Percentiles rank a stretch among this genome's conserved stretches.
These are phyloP conservation scores for Tilletia setariae DNA, from an alignment of 1,284 basidiomycete species.

Conservation along the genomic window DNA sequence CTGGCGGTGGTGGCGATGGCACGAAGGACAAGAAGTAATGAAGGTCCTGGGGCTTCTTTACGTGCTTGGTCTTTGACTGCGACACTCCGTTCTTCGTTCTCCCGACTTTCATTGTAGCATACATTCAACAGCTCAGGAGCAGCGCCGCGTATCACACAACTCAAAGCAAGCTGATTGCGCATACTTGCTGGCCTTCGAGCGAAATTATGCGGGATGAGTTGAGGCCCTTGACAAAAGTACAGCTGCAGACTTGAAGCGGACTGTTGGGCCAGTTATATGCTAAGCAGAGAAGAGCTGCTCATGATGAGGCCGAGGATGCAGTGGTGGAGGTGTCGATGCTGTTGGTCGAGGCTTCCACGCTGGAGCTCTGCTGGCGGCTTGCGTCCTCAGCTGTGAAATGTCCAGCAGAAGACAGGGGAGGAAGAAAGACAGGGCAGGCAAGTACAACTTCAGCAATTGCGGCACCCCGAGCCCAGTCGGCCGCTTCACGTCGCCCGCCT, in stretches of 20 bases:
- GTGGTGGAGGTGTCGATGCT: constrained; percentile 1
- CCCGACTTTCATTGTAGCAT: too few relatives aligned
- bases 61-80: not conserved
- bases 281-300: not conserved
- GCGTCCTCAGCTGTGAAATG: not conserved
- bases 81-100: too few relatives aligned
- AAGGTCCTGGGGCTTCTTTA: not conserved
- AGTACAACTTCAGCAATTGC: too few relatives aligned
- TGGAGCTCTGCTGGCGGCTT: not conserved
- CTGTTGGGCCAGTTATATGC: not conserved
- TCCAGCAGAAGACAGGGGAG: not conserved
- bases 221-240: too few relatives aligned
- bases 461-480: too few relatives aligned
- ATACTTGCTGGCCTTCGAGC: too few relatives aligned
- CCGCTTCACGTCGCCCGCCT: too few relatives aligned
- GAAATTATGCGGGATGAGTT: too few relatives aligned
- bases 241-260: not conserved
- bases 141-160: too few relatives aligned
- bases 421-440: too few relatives aligned
- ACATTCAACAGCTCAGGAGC: too few relatives aligned
- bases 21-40: not conserved
- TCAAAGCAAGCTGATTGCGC: too few relatives aligned
- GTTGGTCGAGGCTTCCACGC: not conserved
- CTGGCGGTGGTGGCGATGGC: not conserved
- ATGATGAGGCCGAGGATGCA: not conserved